These are phyloP conservation scores for Juncus inflexus DNA, from an alignment of 176 grass and related monocot species.

Conservation along the genomic window DNA sequence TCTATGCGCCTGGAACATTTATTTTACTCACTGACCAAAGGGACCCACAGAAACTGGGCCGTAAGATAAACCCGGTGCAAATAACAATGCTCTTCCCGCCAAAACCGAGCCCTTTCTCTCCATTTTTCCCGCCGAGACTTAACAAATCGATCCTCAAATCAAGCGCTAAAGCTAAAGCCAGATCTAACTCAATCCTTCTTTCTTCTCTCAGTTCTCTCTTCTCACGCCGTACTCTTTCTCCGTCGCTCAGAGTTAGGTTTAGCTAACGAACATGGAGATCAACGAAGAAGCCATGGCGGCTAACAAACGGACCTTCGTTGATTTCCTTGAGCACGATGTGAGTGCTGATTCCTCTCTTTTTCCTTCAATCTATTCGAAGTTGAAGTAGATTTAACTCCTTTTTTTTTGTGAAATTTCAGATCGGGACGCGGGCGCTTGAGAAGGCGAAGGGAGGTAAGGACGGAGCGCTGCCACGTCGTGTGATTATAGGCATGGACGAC, in stretches of 20 bases:
- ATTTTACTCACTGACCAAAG: no score
- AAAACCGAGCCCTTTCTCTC: slow-evolving; percentile 10
- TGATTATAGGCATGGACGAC: slow-evolving; percentile 90
- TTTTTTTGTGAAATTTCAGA: slow-evolving; percentile 28
- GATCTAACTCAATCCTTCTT: background rate
- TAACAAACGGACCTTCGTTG: slow-evolving; percentile 75
- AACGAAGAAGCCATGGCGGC: slow-evolving; percentile 97
- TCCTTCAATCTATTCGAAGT: background rate
- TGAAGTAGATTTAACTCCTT: background rate
- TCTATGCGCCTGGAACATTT: no score
- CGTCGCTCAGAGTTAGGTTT: background rate
- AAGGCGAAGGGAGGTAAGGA: slow-evolving; percentile 65
- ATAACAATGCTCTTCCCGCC: slow-evolving; percentile 27
- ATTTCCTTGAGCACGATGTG: slow-evolving; percentile 89
- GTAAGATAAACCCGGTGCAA: no score
- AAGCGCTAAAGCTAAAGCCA: slow-evolving; percentile 14
- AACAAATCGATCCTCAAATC: slow-evolving; percentile 1
- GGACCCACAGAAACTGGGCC: no score
- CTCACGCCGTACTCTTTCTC: background rate
- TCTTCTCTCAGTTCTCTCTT: background rate
- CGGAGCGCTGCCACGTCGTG: slow-evolving; percentile 62
- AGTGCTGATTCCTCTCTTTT: background rate
- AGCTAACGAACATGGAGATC: slow-evolving; percentile 62
- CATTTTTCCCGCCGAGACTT: background rate
- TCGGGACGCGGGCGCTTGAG: slow-evolving; percentile 78